phyloP scores from a whole-genome alignment of 1,284 basidiomycete genomes.

The Inonotus hispidus region DNA sequence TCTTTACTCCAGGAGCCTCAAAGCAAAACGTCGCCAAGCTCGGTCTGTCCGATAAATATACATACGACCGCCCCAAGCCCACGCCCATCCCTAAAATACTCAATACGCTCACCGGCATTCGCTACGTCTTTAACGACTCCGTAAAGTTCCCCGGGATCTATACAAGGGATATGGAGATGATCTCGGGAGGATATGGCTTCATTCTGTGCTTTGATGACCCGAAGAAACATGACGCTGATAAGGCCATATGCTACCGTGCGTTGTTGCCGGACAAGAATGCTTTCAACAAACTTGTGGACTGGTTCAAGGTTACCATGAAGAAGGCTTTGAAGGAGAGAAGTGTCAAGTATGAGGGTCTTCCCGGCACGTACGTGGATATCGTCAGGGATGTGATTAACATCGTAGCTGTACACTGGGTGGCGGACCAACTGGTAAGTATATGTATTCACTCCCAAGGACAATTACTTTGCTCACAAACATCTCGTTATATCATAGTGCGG shows the following conservation, averaged over 20 bases:
- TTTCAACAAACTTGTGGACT: constrained; percentile 9
- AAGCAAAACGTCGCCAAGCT: constrained; percentile 36
- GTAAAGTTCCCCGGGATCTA: constrained; percentile 35
- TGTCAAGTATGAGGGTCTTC: constrained; percentile 20
- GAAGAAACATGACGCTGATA: constrained; percentile 27
- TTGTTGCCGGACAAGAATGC: constrained; percentile 17
- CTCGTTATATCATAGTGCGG: constrained; percentile 20
- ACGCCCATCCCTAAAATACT: constrained; percentile 34
- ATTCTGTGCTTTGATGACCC: constrained; percentile 31
- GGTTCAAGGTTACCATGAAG: constrained; percentile 19
- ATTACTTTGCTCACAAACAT: too few species aligned
- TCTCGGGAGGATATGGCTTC: constrained; percentile 29
- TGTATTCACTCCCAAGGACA: too few species aligned
- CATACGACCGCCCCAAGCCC: constrained; percentile 34
- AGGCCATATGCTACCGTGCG: constrained; percentile 18
- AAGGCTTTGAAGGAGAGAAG: constrained; percentile 21
- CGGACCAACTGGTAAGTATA: constrained; percentile 23
- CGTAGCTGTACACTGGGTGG: constrained; percentile 26
- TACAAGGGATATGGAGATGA: constrained; percentile 20
- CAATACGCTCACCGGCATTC: constrained; percentile 38
- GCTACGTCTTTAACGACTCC: constrained; percentile 36
- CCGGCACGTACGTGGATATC: constrained; percentile 28
- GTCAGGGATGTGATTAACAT: constrained; percentile 31
- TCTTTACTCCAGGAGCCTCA: constrained; percentile 47
- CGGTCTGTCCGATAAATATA: constrained; percentile 37